Conservation (phyloP, 768 basidiomycete species). For the Russula sp. region DNA sequence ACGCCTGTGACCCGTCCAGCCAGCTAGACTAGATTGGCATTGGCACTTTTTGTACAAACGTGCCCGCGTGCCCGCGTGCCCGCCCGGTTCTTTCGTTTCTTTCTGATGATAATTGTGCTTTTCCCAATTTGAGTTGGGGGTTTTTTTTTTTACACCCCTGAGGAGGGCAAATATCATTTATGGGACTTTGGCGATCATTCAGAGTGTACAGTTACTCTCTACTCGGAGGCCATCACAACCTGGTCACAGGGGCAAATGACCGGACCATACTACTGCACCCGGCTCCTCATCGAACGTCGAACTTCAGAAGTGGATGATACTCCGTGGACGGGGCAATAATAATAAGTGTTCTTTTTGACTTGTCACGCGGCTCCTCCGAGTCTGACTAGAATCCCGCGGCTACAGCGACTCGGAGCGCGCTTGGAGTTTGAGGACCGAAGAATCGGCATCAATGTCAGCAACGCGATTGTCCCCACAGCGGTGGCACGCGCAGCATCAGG, state of each 20-base stretch:
- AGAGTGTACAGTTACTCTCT: not conserved
- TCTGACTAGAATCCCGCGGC: slow-evolving; percentile 15
- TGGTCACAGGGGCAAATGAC: not conserved
- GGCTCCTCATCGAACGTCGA: not conserved
- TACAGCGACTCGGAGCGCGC: slow-evolving; percentile 3
- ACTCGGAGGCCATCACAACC: not conserved
- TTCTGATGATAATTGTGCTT: not conserved
- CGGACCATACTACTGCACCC: too few relatives aligned
- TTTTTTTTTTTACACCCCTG: not conserved
- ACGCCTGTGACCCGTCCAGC: not conserved
- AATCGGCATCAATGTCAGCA: slow-evolving; percentile 22
- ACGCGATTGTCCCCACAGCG: too few relatives aligned
- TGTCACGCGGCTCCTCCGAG: not conserved
- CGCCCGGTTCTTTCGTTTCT: not conserved
- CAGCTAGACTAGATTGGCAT: not conserved
- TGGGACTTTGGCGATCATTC: not conserved
- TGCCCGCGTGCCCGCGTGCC: too few relatives aligned
- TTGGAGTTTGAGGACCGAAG: slow-evolving; percentile 1
- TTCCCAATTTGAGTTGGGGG: not conserved
- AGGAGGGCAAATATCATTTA: not conserved
- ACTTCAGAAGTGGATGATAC: not conserved
- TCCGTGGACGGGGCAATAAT: not conserved
- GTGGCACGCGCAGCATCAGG: not conserved
- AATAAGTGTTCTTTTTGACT: slow-evolving; percentile 14
- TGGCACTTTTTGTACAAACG: not conserved